phyloP scores from a whole-genome alignment of 2,329 filamentous ascomycete genomes.

The Pseudogymnoascus sp. region DNA sequence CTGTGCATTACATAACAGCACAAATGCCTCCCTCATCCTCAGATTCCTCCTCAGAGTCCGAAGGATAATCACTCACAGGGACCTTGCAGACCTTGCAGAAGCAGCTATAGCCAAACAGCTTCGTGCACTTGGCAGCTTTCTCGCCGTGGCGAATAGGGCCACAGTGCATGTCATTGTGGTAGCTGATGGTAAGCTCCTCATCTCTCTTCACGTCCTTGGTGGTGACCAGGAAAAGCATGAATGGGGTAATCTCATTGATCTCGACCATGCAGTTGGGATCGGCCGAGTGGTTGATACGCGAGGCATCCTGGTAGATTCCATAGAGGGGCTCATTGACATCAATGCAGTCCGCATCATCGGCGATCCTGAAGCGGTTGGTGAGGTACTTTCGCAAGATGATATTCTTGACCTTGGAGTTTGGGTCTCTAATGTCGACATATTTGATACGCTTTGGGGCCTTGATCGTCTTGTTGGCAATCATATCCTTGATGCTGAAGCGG shows the following conservation, averaged over 20 bases:
- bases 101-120: constrained; percentile 1
- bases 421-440: neutral
- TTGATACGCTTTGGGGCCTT: neutral
- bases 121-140: neutral
- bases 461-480: neutral
- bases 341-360: neutral
- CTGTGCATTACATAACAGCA: neutral
- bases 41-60: neutral
- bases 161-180: constrained; percentile 3
- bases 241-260: neutral
- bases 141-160: neutral
- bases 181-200: neutral
- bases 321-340: neutral
- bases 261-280: neutral
- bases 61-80: neutral
- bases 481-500: neutral
- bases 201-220: constrained; percentile 3
- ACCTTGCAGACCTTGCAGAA: neutral
- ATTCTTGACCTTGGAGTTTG: neutral
- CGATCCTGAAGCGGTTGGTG: constrained; percentile 2
- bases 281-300: neutral
- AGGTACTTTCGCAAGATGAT: neutral
- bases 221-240: neutral
- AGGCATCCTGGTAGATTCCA: neutral
- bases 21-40: neutral